Conservation (phyloP, 2,329 filamentous ascomycete genomes). For the Talaromyces sp. region DNA sequence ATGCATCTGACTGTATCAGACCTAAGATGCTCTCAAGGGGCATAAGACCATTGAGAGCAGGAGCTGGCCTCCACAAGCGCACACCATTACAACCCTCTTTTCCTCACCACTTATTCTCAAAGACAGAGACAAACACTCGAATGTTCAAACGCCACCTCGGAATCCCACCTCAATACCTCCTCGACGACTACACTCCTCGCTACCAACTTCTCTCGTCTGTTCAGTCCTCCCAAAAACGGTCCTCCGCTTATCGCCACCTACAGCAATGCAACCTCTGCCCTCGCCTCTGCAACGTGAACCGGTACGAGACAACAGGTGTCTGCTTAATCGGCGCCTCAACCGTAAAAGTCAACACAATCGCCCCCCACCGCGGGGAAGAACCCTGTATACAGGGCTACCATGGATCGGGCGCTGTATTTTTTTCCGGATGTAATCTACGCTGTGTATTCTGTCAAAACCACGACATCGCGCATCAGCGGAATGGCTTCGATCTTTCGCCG, state of each 20-base stretch:
- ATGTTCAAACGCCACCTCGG: slow-evolving; percentile 38
- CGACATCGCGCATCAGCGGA: slow-evolving; percentile 77
- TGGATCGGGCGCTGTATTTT: slow-evolving; percentile 77
- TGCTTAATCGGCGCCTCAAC: slow-evolving; percentile 71
- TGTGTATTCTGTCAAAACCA: slow-evolving; percentile 77
- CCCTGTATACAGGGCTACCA: slow-evolving; percentile 79
- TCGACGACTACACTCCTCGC: slow-evolving; percentile 69
- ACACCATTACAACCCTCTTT: not conserved
- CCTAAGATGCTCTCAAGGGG: not conserved
- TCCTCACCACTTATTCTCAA: not conserved
- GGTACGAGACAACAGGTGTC: slow-evolving; percentile 72
- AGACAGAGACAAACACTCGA: not conserved
- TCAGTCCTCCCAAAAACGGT: slow-evolving; percentile 70
- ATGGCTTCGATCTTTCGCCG: slow-evolving; percentile 73
- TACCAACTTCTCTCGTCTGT: slow-evolving; percentile 65
- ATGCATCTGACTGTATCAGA: not conserved
- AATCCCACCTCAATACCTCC: slow-evolving; percentile 63
- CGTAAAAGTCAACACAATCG: slow-evolving; percentile 78
- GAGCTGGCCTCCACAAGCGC: not conserved
- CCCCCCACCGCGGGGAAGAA: slow-evolving; percentile 81
- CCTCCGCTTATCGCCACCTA: slow-evolving; percentile 69
- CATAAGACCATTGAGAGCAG: not conserved
- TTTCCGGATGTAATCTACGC: slow-evolving; percentile 69
- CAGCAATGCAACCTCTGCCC: slow-evolving; percentile 79
- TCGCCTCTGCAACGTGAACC: slow-evolving; percentile 70